Evolutionary conservation across 2,329 filamentous ascomycete species (phyloP), one percentile per base, ranked within the genome.

Genomic region (Diplodia scrobiculata): DNA sequence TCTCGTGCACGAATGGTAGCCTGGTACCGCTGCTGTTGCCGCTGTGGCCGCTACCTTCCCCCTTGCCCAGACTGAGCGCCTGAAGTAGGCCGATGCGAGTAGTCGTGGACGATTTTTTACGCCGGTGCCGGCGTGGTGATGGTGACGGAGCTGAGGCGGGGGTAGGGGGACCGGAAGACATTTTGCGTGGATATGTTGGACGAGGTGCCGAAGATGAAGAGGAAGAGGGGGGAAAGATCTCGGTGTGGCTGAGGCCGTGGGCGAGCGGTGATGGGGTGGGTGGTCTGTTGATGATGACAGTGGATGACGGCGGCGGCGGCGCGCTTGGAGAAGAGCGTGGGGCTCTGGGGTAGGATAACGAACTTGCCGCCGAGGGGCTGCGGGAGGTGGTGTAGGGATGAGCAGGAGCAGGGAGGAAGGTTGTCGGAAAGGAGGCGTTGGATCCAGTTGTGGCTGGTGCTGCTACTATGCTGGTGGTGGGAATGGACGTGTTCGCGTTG

Each of bases 281-380:
- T 10, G 47, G 27, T 21, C 25, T 21, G 17, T 17, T 41, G n/a
- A 29, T 29, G 14, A 32, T 10, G 14, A 32, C 5, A n/a, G 34
- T 11, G 9, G 34, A 32, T 9, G 63, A 9, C 29, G 41, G 17
- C 10, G 11, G 17, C 32, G 13, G 58, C 74, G 67, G 6, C 14
- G 11, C 34, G 5, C 34, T 27, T 5, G 25, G 25, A n/a, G 50
- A 36, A 4, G 11, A 9, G 25, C 19, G 48, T 14, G 34, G 34
- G 19, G 45, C 38, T 21, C 6, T 48, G 6, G 19, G 45, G 19
- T 52, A 14, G 29, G 52, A 11, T 41, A 32, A n/a, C 0, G 63
- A 21, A 38, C 14, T 34, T 11, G 52, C 7, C 17, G 48, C 17
- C 1, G 52, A 36, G 13, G 32, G 51, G 13, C n/a, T 7, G 38